These are phyloP conservation scores for Entomortierella chlamydospora DNA, from an alignment of 192 early-diverging fungal species.

Conservation along the genomic window DNA sequence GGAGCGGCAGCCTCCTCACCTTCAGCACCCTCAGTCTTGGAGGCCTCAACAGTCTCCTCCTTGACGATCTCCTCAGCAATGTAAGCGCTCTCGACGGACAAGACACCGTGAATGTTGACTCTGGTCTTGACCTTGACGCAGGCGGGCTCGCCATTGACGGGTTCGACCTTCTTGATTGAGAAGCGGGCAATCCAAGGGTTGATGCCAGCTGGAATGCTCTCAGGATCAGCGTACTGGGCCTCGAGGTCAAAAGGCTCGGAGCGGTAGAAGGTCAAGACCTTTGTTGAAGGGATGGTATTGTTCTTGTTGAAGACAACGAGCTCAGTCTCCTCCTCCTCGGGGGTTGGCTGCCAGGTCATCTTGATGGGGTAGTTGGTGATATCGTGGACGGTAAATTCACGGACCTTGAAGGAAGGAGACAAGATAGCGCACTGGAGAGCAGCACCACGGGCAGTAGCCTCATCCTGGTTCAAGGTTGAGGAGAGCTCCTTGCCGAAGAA, in stretches of 20 bases:
- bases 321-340: constrained; percentile 80
- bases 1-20: constrained; percentile 51
- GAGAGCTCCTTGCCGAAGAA: constrained; percentile 91
- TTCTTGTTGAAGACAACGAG: constrained; percentile 90
- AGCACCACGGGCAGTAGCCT: constrained; percentile 95
- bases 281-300: constrained; percentile 90
- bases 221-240: constrained; percentile 79
- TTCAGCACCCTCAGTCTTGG: constrained; percentile 33
- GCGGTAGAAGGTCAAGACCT: constrained; percentile 93
- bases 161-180: constrained; percentile 84
- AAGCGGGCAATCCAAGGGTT: constrained; percentile 87
- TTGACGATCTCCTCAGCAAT: constrained; percentile 90
- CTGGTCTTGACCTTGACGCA: constrained; percentile 93
- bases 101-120: constrained; percentile 86
- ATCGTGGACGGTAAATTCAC: constrained; percentile 95
- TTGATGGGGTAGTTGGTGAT: constrained; percentile 90
- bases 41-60: constrained; percentile 66
- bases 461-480: constrained; percentile 97
- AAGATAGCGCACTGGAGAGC: constrained; percentile 97
- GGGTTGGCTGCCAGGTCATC: constrained; percentile 86
- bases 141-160: constrained; percentile 74
- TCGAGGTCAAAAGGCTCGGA: constrained; percentile 85
- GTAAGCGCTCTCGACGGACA: constrained; percentile 85
- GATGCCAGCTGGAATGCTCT: constrained; percentile 79
- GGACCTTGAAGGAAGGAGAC: constrained; percentile 97